Evolutionary conservation across 345 rosid genomes (phyloP).

Genomic region (Aegle marmelos): DNA sequence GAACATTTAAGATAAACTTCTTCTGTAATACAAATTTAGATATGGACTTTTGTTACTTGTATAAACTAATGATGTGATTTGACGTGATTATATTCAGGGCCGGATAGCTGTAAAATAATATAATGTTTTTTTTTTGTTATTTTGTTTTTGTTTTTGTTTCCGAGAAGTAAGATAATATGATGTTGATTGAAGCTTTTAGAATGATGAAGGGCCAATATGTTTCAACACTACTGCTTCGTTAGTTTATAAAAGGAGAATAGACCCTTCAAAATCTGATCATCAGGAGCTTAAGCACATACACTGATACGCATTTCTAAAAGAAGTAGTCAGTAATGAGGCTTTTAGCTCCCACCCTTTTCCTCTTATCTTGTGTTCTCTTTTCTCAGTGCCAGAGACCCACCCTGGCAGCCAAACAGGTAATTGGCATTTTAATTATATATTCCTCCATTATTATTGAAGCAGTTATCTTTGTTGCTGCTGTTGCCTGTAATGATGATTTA

Average conservation of each 20-base stretch:
- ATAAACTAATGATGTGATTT: no score
- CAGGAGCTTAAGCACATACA: constrained; percentile 7
- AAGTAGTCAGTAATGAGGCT: constrained; percentile 23
- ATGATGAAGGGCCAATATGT: background rate
- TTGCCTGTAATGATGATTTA: background rate
- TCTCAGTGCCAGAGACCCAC: constrained; percentile 22
- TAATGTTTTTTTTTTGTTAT: no score
- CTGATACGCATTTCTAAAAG: background rate
- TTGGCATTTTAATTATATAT: constrained; percentile 4
- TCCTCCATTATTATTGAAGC: background rate
- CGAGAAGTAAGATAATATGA: background rate
- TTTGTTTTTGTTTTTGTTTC: no score
- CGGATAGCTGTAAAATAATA: no score
- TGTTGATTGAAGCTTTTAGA: background rate
- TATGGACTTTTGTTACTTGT: no score
- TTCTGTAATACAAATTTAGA: no score
- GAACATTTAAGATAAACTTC: no score
- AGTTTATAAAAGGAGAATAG: constrained; percentile 1
- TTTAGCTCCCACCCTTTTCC: constrained; percentile 13
- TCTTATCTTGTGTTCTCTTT: constrained; percentile 24
- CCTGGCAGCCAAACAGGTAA: constrained; percentile 47
- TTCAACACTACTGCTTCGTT: constrained; percentile 1
- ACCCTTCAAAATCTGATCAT: constrained; percentile 8
- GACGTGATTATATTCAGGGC: no score
- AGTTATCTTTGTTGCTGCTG: background rate